Conservation (phyloP, 371 early-diverging fungal genomes). For the Sporodiniella umbellata region DNA sequence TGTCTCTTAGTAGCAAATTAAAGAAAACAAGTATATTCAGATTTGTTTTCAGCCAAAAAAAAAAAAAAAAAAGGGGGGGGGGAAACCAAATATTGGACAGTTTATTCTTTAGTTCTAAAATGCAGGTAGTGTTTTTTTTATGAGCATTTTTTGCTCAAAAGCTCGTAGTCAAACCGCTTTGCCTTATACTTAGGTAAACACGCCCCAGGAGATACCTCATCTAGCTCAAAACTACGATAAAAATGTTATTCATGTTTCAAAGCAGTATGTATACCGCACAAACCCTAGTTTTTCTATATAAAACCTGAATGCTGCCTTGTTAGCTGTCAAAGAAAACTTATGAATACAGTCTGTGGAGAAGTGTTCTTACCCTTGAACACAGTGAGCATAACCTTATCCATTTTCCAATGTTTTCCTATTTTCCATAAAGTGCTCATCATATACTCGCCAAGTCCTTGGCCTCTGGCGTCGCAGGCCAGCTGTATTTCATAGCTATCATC, state of each 20-base stretch:
- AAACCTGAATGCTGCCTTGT: conserved; percentile 53
- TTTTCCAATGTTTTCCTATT: conserved; percentile 46
- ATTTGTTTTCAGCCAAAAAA: too few species aligned
- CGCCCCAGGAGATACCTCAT: conserved; percentile 59
- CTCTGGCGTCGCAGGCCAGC: conserved; percentile 34
- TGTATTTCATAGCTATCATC: conserved; percentile 50
- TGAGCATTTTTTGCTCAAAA: conserved; percentile 55
- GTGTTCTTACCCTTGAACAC: conserved; percentile 64
- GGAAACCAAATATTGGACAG: too few species aligned
- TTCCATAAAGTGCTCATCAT: conserved; percentile 45
- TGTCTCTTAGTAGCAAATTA: too few species aligned
- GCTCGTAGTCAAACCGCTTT: conserved; percentile 57
- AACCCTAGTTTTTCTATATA: conserved; percentile 55
- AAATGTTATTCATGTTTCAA: not conserved
- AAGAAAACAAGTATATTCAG: too few species aligned
- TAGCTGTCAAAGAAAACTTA: conserved; percentile 22
- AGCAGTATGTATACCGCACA: not conserved
- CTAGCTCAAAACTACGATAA: conserved; percentile 45
- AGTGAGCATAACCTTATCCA: conserved; percentile 67
- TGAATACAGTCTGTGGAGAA: too few species aligned
- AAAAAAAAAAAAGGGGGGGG: too few species aligned
- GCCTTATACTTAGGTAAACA: conserved; percentile 47
- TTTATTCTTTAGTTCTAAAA: too few species aligned
- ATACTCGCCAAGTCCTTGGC: conserved; percentile 51
- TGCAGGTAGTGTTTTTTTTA: too few species aligned